Evolutionary conservation across 1,284 basidiomycete genomes (phyloP).

Genomic region (Abortiporus biennis): DNA sequence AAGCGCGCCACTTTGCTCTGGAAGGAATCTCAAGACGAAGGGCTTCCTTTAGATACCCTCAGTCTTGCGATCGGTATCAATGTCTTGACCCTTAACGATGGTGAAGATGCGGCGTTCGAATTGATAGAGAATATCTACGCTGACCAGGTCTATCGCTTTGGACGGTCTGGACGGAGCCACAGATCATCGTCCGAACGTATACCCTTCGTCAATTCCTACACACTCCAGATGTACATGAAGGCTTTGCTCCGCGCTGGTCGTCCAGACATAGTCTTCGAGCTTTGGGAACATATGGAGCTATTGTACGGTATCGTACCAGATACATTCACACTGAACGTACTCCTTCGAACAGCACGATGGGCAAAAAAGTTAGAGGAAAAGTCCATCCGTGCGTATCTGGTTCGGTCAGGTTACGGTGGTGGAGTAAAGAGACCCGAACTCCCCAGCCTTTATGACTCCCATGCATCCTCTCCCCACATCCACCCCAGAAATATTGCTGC

Average conservation of each 20-base stretch:
- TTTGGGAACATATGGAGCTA: conserved; percentile 54
- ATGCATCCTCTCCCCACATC: too few species aligned
- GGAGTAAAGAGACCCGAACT: conserved; percentile 18
- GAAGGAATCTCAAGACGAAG: conserved; percentile 31
- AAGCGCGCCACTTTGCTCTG: conserved; percentile 38
- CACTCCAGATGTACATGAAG: conserved; percentile 51
- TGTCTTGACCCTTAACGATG: conserved; percentile 37
- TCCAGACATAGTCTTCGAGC: conserved; percentile 51
- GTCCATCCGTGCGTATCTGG: too few species aligned
- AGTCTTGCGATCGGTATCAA: conserved; percentile 47
- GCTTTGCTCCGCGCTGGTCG: conserved; percentile 41
- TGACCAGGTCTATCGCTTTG: conserved; percentile 9
- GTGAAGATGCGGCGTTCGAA: conserved; percentile 41
- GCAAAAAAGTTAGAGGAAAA: conserved; percentile 44
- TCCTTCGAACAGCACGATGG: conserved; percentile 54
- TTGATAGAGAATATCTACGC: conserved; percentile 37
- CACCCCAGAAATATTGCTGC: too few species aligned
- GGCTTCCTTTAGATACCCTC: conserved; percentile 36
- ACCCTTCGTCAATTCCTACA: conserved; percentile 21
- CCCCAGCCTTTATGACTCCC: background rate
- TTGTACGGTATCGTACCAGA: conserved; percentile 54
- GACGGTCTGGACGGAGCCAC: background rate
- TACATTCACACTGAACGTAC: conserved; percentile 44
- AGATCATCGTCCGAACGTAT: background rate
- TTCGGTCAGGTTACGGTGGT: conserved; percentile 37